Evolutionary conservation across 1,139 yeast genomes (phyloP).

Genomic region (Geotrichum restrictum): DNA sequence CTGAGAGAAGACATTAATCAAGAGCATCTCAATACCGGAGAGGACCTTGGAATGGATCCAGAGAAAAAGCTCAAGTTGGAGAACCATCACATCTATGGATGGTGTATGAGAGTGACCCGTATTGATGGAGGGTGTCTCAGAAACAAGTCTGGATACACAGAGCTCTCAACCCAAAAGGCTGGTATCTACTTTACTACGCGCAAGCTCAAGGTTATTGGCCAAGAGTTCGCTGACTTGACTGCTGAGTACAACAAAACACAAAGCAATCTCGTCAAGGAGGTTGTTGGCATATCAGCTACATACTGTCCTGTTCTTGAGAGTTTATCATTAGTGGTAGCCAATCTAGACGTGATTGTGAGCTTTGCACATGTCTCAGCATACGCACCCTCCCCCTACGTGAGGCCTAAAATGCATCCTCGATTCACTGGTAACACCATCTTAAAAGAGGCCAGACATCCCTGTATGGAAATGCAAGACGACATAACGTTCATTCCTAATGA

Average conservation of each 20-base stretch:
- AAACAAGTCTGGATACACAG: conserved; percentile 57
- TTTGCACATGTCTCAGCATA: conserved; percentile 83
- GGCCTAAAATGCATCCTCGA: conserved; percentile 63
- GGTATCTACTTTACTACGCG: conserved; percentile 86
- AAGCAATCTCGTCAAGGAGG: conserved; percentile 72
- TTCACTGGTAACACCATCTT: conserved; percentile 52
- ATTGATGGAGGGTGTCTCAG: conserved; percentile 80
- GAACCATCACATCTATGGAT: conserved; percentile 80
- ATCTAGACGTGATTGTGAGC: conserved; percentile 75
- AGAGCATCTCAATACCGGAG: conserved; percentile 63
- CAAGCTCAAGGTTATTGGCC: conserved; percentile 56
- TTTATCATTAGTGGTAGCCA: conserved; percentile 60
- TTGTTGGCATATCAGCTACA: conserved; percentile 72
- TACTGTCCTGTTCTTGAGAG: conserved; percentile 73
- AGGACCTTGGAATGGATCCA: conserved; percentile 72
- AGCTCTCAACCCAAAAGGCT: conserved; percentile 86
- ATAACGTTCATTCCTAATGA: conserved; percentile 85
- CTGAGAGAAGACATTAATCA: conserved; percentile 54
- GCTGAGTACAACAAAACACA: conserved; percentile 72
- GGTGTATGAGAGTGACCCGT: conserved; percentile 90
- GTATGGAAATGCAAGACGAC: conserved; percentile 88
- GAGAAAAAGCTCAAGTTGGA: conserved; percentile 88
- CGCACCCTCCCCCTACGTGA: conserved; percentile 77
- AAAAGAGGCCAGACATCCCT: conserved; percentile 83
- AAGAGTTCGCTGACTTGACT: conserved; percentile 55